phyloP scores from a whole-genome alignment of 257 asterid species.

The Voacanga thouarsii region DNA sequence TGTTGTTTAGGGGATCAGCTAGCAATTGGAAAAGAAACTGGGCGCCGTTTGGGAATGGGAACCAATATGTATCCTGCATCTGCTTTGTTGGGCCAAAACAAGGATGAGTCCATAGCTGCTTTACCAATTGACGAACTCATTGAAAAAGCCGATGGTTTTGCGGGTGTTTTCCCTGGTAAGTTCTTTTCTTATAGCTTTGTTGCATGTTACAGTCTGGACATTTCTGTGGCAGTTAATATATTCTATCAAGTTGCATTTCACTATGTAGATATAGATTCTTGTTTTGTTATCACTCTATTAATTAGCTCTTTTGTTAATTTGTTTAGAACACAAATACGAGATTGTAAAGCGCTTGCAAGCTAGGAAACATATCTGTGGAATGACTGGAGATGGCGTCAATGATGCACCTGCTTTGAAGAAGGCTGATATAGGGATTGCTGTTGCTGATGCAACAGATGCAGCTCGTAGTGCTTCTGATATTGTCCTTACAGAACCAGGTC shows the following conservation, averaged over 20 bases:
- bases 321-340: constrained; percentile 91
- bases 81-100: constrained; percentile 88
- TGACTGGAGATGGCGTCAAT: constrained; percentile 99
- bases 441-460: constrained; percentile 99
- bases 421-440: constrained; percentile 98
- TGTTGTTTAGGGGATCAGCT: constrained; percentile 81
- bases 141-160: constrained; percentile 98
- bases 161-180: constrained; percentile 96
- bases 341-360: constrained; percentile 97
- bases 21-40: constrained; percentile 97
- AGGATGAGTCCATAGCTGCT: constrained; percentile 91
- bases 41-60: constrained; percentile 97
- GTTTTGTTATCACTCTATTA: background rate
- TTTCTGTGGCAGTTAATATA: background rate
- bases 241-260: background rate
- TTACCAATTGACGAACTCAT: constrained; percentile 94
- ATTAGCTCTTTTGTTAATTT: constrained; percentile 11
- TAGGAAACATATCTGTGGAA: constrained; percentile 94
- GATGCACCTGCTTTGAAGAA: constrained; percentile 98
- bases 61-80: constrained; percentile 98
- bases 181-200: constrained; percentile 9
- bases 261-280: background rate
- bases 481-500: constrained; percentile 97
- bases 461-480: constrained; percentile 99
- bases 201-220: background rate